phyloP scores from a whole-genome alignment of 495 filamentous ascomycete genomes.

The Lophiostoma macrostomum region DNA sequence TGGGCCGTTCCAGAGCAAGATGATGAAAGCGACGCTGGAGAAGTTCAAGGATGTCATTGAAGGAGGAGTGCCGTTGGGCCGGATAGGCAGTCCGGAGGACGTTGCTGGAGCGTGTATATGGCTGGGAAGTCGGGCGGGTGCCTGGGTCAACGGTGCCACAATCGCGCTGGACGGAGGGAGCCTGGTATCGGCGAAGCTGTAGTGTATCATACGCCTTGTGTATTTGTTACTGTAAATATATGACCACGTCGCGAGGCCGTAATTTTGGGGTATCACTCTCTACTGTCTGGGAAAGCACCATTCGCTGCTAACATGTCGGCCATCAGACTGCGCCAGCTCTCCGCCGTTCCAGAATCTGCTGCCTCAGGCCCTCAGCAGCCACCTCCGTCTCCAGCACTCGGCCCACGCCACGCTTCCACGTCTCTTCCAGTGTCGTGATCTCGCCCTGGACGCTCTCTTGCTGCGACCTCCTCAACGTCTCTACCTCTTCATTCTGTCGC shows the following conservation, averaged over 20 bases:
- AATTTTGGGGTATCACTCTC: conserved; percentile 2
- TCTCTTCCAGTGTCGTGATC: conserved; percentile 64
- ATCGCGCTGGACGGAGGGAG: conserved; percentile 70
- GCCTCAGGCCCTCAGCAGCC: conserved; percentile 63
- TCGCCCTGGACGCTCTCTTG: conserved; percentile 71
- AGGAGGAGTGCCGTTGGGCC: conserved; percentile 61
- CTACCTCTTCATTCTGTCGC: conserved; percentile 64
- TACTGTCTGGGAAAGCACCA: too few relatives aligned
- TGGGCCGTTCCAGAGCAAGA: conserved; percentile 78
- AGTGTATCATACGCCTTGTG: too few relatives aligned
- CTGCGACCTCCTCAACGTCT: conserved; percentile 62
- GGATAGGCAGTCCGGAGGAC: conserved; percentile 69
- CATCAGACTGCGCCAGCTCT: conserved; percentile 37
- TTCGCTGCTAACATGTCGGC: neutral
- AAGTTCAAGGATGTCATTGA: conserved; percentile 61
- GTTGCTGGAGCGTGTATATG: conserved; percentile 76
- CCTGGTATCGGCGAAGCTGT: conserved; percentile 54
- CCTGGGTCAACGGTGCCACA: conserved; percentile 75
- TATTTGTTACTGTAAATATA: too few relatives aligned
- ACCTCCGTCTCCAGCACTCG: conserved; percentile 64
- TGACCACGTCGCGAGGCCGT: too few relatives aligned
- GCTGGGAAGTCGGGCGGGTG: conserved; percentile 65
- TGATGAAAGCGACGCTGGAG: conserved; percentile 73
- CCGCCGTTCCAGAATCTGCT: conserved; percentile 58
- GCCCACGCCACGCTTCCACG: conserved; percentile 50